phyloP scores from a whole-genome alignment of 1,139 yeast species.

The Diutina pseudorugosa region DNA sequence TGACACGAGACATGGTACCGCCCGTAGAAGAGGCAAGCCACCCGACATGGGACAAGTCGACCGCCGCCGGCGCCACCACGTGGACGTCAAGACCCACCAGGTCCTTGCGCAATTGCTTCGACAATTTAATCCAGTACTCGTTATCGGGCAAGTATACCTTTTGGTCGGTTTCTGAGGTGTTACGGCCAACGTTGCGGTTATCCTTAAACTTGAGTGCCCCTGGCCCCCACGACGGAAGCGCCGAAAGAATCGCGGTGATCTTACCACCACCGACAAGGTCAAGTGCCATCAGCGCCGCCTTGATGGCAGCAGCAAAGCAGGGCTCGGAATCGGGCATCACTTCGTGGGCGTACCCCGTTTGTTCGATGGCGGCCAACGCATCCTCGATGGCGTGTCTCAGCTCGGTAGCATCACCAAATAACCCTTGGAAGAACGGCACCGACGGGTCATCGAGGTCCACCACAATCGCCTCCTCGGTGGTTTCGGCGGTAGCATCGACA shows the following conservation, averaged over 20 bases:
- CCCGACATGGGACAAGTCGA: constrained; percentile 69
- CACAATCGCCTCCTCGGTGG: constrained; percentile 48
- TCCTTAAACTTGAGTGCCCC: constrained; percentile 58
- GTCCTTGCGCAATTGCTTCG: constrained; percentile 40
- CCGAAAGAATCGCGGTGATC: constrained; percentile 53
- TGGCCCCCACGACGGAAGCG: constrained; percentile 75
- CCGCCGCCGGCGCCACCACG: constrained; percentile 50
- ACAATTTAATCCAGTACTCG: constrained; percentile 50
- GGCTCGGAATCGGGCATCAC: constrained; percentile 46
- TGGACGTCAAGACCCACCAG: constrained; percentile 74
- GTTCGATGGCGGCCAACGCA: constrained; percentile 53
- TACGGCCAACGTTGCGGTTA: constrained; percentile 23
- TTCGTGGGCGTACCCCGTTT: constrained; percentile 24
- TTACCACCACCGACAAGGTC: constrained; percentile 67
- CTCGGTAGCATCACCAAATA: constrained; percentile 70
- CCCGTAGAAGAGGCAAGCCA: constrained; percentile 60
- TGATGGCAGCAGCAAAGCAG: constrained; percentile 69
- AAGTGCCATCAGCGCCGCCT: constrained; percentile 58
- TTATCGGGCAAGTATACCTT: constrained; percentile 44
- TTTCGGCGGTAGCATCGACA: constrained; percentile 39
- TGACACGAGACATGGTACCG: constrained; percentile 56
- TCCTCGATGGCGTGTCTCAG: constrained; percentile 53
- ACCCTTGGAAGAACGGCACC: constrained; percentile 66
- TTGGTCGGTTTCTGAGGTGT: constrained; percentile 43
- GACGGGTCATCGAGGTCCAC: constrained; percentile 68